Evolutionary conservation across 371 early-diverging fungal species (phyloP), one percentile per base, ranked within the genome.

Genomic region (Circinella umbellata): DNA sequence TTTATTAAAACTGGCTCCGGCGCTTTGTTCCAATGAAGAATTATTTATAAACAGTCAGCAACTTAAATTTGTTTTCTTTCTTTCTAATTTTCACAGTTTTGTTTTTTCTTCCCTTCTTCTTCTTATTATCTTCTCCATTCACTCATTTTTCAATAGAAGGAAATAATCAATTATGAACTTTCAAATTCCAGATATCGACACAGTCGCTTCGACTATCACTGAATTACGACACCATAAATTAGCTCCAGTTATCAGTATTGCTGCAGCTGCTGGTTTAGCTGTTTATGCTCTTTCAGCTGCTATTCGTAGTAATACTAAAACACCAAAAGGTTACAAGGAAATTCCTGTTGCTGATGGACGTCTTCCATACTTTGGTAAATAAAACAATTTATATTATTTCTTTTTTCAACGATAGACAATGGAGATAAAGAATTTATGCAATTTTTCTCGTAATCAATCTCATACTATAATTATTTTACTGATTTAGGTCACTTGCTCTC

Each of bases 401-500:
- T 27, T 17, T 4, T 27, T 27, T 27, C 27, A 27, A 27, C 27
- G 27, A 27, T 27, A 27, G 27, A 27, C 27, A 27, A 27, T 27
- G 27, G 2, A 27, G 27, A 27, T 27, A 27, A 27, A 27, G 27
- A 27, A 27, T 27, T 1, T 27, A 27, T 27, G 27, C n/a, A n/a
- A 27, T 27, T 27, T 27, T 27, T 27, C 2, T 27, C 42, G 3
- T 42, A 0, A 42, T 42, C 3, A 1, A 42, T 9, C 42, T 47
- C 20, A 13, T 35, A 14, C 59, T 57, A 27, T 4, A 48, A 5
- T 35, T 14, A 20, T 36, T 14, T 53, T n/a, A 13, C 3, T 61
- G 17, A 61, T 13, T 17, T 59, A 76, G 69, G 76, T 4, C 76
- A 76, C 36, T 47, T 76, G 39, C 57, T 72, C 1, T 69, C 72